Base-by-base conservation (phyloP, 306 rosid species). In the Lotus japonicus region DNA sequence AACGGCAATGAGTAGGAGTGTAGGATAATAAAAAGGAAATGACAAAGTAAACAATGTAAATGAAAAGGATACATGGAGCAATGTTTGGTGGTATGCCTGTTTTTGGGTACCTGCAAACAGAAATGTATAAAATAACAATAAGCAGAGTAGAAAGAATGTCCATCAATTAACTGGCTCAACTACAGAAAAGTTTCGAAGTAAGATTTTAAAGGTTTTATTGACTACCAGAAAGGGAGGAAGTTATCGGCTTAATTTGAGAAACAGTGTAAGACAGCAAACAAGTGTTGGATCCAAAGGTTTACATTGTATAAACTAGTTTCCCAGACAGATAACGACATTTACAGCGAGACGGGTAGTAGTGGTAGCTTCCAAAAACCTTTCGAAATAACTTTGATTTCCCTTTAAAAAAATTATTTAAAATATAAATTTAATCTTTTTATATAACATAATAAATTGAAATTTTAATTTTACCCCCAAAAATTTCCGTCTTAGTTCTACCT, bases 21-120 rank as follows among this genome's bases (percentile, higher is more conserved):
- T 21, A 55, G 51, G 53, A 57, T 33, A 28, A 58, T 12, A 15
- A 71, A 58, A 56, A 64, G 21, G 33, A 57, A 50, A 39, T 33
- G 13, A 28, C 18, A 23, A 58, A 44, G 66, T 3, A 72, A 78
- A 56, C 61, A 49, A 39, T 12, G 11, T 26, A 55, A 82, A 57
- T 41, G 21, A 44, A 19, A 88, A 90, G 97, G 98, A 94, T 94
- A 94, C 97, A 75, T 58, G 97, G 90, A 76, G 91, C 96, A 65
- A 94, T 71, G 79, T 90, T 94, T 9, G 97, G 97, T 18, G 99
- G 96, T 41, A 79, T 79, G 18, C 82, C 90, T 69, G 84, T 87
- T 57, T 71, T 85, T 41, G 99, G 71, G 71, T 94, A 94, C 76
- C 99, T 94, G 92, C 76, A 78, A 71, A 31, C 36, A 70, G 13